Percentiles rank a stretch among this genome's conserved stretches.
phyloP scores from a whole-genome alignment of 208 protist species.

The Novymonas esmeraldas region DNA sequence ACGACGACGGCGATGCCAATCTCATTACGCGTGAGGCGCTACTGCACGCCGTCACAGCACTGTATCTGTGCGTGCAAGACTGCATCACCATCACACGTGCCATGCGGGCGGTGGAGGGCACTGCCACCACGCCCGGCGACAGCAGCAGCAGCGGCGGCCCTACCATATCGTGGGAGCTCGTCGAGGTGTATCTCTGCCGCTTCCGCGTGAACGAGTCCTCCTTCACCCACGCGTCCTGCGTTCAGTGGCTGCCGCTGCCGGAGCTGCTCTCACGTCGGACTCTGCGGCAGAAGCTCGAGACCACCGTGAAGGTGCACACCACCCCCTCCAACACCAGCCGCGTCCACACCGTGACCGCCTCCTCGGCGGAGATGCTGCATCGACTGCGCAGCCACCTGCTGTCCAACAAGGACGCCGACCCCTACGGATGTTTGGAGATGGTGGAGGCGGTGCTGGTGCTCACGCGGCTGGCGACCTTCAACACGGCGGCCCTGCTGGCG shows the following conservation, averaged over 20 bases:
- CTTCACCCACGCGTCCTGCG: slow-evolving; percentile 39
- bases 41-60: slow-evolving; percentile 59
- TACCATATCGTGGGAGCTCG: slow-evolving; percentile 34
- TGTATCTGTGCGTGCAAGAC: slow-evolving; percentile 68
- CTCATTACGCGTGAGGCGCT: slow-evolving; percentile 38
- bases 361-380: slow-evolving; percentile 49
- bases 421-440: slow-evolving; percentile 63
- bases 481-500: slow-evolving; percentile 11
- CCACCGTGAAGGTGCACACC: slow-evolving; percentile 23
- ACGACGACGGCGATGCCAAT: no score
- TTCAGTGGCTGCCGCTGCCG: slow-evolving; percentile 38
- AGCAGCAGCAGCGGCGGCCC: not conserved
- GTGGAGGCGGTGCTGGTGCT: slow-evolving; percentile 45
- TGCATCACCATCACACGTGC: slow-evolving; percentile 39
- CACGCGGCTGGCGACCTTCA: slow-evolving; percentile 42
- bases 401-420: slow-evolving; percentile 35
- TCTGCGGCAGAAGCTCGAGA: slow-evolving; percentile 55
- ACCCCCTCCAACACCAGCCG: not conserved
- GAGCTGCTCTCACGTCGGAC: slow-evolving; percentile 34
- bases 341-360: not conserved
- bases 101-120: slow-evolving; percentile 17
- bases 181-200: slow-evolving; percentile 41
- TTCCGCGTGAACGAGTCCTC: slow-evolving; percentile 24
- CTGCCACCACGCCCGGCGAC: not conserved
- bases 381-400: slow-evolving; percentile 38